phyloP scores from a whole-genome alignment of 2,329 filamentous ascomycete species.

The Diaporthe vexans region DNA sequence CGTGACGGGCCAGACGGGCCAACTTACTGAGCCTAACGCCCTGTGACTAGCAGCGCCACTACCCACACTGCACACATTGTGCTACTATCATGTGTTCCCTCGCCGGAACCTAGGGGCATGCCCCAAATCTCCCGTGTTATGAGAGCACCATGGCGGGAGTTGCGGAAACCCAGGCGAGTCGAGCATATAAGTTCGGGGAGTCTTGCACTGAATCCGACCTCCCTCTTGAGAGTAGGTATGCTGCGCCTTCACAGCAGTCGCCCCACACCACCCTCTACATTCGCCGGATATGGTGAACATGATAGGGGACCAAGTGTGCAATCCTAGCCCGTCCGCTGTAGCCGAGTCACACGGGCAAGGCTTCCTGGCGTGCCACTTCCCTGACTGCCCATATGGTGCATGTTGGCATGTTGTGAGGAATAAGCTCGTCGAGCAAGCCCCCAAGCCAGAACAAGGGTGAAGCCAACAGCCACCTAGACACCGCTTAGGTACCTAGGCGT shows the following conservation, averaged over 20 bases:
- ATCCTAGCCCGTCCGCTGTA: neutral
- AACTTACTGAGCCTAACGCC: slow-evolving; percentile 13
- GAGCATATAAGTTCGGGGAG: neutral
- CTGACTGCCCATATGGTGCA: slow-evolving; percentile 1
- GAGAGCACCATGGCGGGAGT: slow-evolving; percentile 14
- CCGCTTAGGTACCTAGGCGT: neutral
- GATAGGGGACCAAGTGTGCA: neutral
- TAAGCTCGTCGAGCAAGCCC: slow-evolving; percentile 9
- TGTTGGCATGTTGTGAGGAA: neutral
- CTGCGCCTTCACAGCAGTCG: slow-evolving; percentile 4
- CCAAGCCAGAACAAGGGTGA: neutral
- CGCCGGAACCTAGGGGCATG: neutral
- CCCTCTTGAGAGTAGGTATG: neutral
- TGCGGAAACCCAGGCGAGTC: neutral
- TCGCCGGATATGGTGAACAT: neutral
- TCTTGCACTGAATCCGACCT: neutral
- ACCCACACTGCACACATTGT: slow-evolving; percentile 7
- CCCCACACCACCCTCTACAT: neutral
- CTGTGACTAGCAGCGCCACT: slow-evolving; percentile 20
- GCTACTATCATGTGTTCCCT: slow-evolving; percentile 29
- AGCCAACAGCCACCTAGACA: neutral
- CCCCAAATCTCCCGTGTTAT: no score
- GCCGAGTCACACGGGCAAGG: slow-evolving; percentile 2
- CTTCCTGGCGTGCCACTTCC: slow-evolving; percentile 1
- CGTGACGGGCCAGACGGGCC: slow-evolving; percentile 11